Percentiles rank a stretch among this genome's conserved stretches.
Evolutionary conservation across 2,329 filamentous ascomycete genomes (phyloP).

Genomic region (Hypoxylon sp.): DNA sequence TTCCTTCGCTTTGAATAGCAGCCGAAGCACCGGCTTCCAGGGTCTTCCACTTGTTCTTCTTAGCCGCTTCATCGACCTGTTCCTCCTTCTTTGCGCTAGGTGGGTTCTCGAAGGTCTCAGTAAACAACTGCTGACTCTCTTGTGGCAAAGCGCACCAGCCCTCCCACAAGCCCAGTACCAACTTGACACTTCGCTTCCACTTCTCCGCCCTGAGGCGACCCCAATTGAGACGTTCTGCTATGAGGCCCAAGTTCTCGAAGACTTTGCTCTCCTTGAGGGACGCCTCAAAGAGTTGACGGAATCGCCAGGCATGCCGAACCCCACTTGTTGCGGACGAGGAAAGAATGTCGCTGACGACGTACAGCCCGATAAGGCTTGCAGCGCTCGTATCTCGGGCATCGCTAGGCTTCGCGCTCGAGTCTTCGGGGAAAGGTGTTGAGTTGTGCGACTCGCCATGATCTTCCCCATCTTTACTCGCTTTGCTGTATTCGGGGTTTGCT

Average conservation of each 20-base stretch:
- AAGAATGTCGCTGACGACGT: constrained; percentile 82
- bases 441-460: constrained; percentile 57
- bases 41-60: constrained; percentile 66
- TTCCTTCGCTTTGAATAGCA: constrained; percentile 42
- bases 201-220: constrained; percentile 86
- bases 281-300: constrained; percentile 83
- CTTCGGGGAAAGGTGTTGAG: constrained; percentile 57
- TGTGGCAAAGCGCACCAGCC: constrained; percentile 81
- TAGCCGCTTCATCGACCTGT: constrained; percentile 52
- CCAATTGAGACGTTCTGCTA: constrained; percentile 82
- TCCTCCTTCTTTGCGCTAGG: constrained; percentile 65
- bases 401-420: constrained; percentile 58
- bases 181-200: constrained; percentile 82
- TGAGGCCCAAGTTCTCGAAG: constrained; percentile 81
- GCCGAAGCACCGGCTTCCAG: constrained; percentile 61
- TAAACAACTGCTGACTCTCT: constrained; percentile 80
- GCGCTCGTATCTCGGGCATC: constrained; percentile 74
- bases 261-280: constrained; percentile 75
- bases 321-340: constrained; percentile 82
- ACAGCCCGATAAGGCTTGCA: constrained; percentile 84
- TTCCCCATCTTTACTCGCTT: constrained; percentile 58
- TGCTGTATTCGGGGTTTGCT: constrained; percentile 73
- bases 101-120: constrained; percentile 78
- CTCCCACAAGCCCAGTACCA: constrained; percentile 80
- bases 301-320: constrained; percentile 88